Evolutionary conservation across 2,329 filamentous ascomycete genomes (phyloP).

Genomic region (Phaeosphaeriaceae sp.): DNA sequence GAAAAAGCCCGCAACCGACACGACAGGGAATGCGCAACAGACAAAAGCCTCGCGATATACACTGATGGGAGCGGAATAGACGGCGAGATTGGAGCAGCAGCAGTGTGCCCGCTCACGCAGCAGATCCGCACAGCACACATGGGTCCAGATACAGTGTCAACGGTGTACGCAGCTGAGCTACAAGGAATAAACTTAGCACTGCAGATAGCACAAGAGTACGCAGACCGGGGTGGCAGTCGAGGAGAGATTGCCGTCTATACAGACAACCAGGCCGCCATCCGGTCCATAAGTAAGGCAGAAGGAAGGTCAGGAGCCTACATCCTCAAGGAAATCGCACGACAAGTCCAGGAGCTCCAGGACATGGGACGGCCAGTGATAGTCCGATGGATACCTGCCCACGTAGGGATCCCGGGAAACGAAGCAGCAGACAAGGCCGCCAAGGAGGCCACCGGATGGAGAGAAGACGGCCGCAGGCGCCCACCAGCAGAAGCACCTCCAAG

Average conservation of each 20-base stretch:
- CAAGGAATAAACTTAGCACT: slow-evolving; percentile 25
- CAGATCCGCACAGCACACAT: slow-evolving; percentile 18
- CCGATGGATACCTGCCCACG: slow-evolving; percentile 12
- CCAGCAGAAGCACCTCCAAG: no score
- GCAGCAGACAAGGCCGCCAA: slow-evolving; percentile 2
- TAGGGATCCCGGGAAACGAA: slow-evolving; percentile 11
- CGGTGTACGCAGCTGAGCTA: slow-evolving; percentile 19
- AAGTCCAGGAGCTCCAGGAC: slow-evolving; percentile 14
- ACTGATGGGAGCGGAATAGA: slow-evolving; percentile 28
- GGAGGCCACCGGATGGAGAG: slow-evolving; percentile 25
- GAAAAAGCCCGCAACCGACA: slow-evolving; percentile 16
- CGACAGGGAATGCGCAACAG: slow-evolving; percentile 15
- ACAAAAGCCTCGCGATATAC: slow-evolving; percentile 25
- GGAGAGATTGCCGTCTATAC: slow-evolving; percentile 19
- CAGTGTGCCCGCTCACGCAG: slow-evolving; percentile 19
- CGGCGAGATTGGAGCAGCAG: slow-evolving; percentile 18
- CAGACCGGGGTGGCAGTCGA: slow-evolving; percentile 8
- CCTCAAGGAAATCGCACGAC: slow-evolving; percentile 17
- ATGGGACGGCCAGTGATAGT: slow-evolving; percentile 9
- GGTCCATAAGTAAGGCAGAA: slow-evolving; percentile 17
- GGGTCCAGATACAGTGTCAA: slow-evolving; percentile 11
- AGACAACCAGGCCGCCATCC: slow-evolving; percentile 24
- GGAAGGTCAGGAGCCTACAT: slow-evolving; percentile 18
- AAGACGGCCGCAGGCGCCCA: slow-evolving; percentile 4
- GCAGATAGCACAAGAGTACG: slow-evolving; percentile 21